A percentile compares a stretch with the other conserved stretches of the same genome.
Conservation (phyloP, 768 basidiomycete genomes). For the Rhizopogon roseolus region DNA sequence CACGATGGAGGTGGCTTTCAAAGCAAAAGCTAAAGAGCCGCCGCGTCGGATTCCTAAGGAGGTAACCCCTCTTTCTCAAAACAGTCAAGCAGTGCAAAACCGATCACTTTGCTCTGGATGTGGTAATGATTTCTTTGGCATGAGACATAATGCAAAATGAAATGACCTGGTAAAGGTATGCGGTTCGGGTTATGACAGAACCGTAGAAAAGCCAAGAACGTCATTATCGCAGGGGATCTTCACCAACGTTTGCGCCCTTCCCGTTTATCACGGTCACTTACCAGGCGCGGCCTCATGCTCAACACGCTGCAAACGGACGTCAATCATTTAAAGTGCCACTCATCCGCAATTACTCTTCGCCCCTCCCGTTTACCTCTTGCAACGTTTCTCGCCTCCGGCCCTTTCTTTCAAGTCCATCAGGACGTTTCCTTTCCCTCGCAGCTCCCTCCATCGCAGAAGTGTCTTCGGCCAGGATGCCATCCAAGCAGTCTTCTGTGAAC, state of each 20-base stretch:
- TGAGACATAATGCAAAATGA: conserved; percentile 17
- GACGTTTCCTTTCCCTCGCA: conserved; percentile 13
- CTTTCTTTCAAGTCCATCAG: conserved; percentile 15
- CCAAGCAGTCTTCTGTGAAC: conserved; percentile 25
- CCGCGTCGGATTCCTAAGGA: neutral
- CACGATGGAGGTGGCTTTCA: too few relatives aligned
- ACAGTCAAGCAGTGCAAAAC: neutral
- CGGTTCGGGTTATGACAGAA: conserved; percentile 10
- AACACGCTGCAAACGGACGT: conserved; percentile 29
- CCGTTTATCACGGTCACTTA: conserved; percentile 29
- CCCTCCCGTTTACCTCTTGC: conserved; percentile 19
- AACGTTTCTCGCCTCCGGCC: conserved; percentile 19
- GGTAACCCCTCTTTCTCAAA: neutral
- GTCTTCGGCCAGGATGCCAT: conserved; percentile 22
- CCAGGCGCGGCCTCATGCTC: conserved; percentile 30
- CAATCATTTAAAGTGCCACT: conserved; percentile 27
- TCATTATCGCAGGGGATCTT: conserved; percentile 19
- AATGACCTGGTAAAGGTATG: conserved; percentile 26
- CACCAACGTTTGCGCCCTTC: conserved; percentile 20
- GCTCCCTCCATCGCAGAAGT: conserved; percentile 11
- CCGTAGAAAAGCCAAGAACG: conserved; percentile 26
- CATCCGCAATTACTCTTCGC: conserved; percentile 18
- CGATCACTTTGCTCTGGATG: conserved; percentile 1
- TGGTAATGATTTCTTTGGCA: neutral
- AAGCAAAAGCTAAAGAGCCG: neutral